Percentiles rank a stretch among this genome's conserved stretches.
These are phyloP conservation scores for Fusarium metavorans DNA, from an alignment of 2,329 filamentous ascomycete species.

Conservation along the genomic window DNA sequence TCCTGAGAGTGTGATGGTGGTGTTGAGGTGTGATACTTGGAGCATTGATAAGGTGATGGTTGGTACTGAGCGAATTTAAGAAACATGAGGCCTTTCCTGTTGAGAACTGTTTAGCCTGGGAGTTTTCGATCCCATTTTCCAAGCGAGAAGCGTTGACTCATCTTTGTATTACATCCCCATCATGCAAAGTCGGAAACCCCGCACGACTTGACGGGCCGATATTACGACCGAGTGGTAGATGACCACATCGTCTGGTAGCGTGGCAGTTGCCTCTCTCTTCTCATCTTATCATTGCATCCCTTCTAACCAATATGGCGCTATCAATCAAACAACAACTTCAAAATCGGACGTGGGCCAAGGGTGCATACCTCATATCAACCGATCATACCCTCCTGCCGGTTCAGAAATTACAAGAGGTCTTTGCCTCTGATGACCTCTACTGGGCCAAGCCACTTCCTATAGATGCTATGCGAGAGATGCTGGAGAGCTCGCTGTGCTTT, in stretches of 20 bases:
- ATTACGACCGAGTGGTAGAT: neutral
- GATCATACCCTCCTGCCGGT: constrained; percentile 14
- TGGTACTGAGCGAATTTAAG: neutral
- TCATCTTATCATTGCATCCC: too few relatives aligned
- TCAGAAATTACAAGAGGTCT: constrained; percentile 59
- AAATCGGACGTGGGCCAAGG: neutral
- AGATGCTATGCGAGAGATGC: constrained; percentile 56
- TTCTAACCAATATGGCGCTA: neutral
- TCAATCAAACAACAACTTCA: neutral
- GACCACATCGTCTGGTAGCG: neutral
- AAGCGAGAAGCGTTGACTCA: neutral
- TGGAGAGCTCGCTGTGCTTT: constrained; percentile 67
- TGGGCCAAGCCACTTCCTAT: constrained; percentile 63
- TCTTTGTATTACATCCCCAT: neutral
- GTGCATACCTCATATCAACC: neutral
- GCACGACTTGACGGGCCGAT: neutral
- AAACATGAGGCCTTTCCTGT: neutral
- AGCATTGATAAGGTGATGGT: neutral
- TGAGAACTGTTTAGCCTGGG: neutral
- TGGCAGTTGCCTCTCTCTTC: too few relatives aligned
- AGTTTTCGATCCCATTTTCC: neutral
- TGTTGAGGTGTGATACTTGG: too few relatives aligned
- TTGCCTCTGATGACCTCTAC: constrained; percentile 64
- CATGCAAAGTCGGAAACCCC: neutral
- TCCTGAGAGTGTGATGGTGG: too few relatives aligned